Evolutionary conservation across 768 basidiomycete species (phyloP), one percentile per base, ranked within the genome.

Genomic region (Rhizopogon sp.): DNA sequence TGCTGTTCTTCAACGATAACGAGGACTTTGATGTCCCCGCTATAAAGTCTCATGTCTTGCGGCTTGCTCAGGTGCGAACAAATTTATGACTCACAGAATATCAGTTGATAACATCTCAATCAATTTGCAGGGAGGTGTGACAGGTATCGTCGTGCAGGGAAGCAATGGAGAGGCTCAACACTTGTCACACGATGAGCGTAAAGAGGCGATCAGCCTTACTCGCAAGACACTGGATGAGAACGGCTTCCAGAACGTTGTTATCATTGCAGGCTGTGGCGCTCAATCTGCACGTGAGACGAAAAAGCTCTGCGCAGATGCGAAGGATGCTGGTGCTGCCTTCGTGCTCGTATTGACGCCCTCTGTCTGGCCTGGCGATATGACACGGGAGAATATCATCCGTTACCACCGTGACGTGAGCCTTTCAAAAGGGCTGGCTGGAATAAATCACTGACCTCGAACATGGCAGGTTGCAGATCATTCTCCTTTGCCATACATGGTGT

Each of bases 201-300:
- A 80, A 58, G 66, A 73, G 16, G 78, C 81, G 9, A 88, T 92
- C 60, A 64, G 70, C 17, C 66, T 87, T 40, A 87, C 88, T 1
- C 79, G 90, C 22, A 68, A 82, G 52, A 90, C 88, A 1, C 77
- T 94, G 10, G 82, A 93, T 65, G 75, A 80, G 52, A 82, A 85
- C 57, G 87, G 88, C 2, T 88, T 87, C 68, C 66, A 78, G 46
- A 72, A 86, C 40, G 79, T 84, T 40, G 69, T 87, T 13, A 78
- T 94, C 42, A 83, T 93, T 56, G 92, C 88, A 5, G 93, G 93
- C 1, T 92, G 90, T 5, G 93, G 93, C 1, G 87, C 86, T 1
- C 88, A 84, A 57, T 90, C 88, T 2, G 85, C 89, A 0, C 76
- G 84, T 16, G 89, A 91, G 67, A 92, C 90, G 35, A 79, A 81